Percentiles rank a stretch among this genome's conserved stretches.
Evolutionary conservation across 78 protist genomes (phyloP).

Genomic region (Dictyostelium capitatum): DNA sequence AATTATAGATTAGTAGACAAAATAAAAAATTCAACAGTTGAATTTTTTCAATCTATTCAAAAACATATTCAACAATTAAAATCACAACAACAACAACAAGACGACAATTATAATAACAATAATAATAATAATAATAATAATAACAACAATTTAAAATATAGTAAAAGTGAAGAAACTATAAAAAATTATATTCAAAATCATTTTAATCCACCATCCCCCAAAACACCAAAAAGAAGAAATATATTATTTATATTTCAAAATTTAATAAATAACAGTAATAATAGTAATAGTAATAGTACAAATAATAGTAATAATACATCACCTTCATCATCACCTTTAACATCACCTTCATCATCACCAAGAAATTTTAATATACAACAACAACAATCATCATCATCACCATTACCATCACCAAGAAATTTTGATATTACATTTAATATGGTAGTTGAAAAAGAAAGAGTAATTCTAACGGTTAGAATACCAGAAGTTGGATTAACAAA

Average conservation of each 20-base stretch:
- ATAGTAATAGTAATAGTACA: background rate
- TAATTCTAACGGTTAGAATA: slow-evolving; percentile 50
- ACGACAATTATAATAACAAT: background rate
- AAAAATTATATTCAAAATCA: slow-evolving; percentile 15
- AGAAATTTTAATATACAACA: background rate
- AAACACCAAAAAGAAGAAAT: background rate
- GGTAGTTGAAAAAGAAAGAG: slow-evolving; percentile 34
- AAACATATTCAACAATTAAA: background rate
- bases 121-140: background rate
- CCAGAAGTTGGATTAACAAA: slow-evolving; percentile 68
- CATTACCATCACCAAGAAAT: background rate
- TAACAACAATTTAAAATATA: background rate
- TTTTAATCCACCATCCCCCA: background rate
- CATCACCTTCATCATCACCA: slow-evolving; percentile 2
- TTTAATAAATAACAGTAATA: background rate
- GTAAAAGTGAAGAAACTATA: slow-evolving; percentile 8
- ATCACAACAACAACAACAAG: background rate
- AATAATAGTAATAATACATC: slow-evolving; percentile 1
- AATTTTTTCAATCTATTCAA: background rate
- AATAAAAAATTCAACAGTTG: background rate
- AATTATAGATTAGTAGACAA: background rate
- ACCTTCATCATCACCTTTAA: background rate
- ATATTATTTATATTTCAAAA: slow-evolving; percentile 6
- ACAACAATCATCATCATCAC: background rate
- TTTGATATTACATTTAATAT: background rate